These are phyloP conservation scores for Trifolium repens DNA, from an alignment of 306 rosid genomes.

Conservation along the genomic window DNA sequence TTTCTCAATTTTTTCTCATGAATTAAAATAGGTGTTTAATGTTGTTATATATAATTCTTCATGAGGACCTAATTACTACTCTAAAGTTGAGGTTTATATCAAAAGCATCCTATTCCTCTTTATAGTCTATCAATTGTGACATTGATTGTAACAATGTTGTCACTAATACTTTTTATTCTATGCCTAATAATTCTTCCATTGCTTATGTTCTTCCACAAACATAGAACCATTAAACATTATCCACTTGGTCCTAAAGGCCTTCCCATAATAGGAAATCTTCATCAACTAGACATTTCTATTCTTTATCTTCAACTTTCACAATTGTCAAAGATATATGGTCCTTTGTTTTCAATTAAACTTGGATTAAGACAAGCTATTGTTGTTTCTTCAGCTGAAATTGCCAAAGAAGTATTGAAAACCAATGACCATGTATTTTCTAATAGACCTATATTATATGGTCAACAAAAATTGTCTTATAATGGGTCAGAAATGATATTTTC, in stretches of 20 bases:
- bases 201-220: not conserved
- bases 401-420: constrained; percentile 25
- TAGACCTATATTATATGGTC: constrained; percentile 18
- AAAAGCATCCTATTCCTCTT: too few relatives aligned
- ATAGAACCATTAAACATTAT: not conserved
- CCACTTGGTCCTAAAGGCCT: constrained; percentile 51
- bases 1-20: too few relatives aligned
- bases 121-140: too few relatives aligned
- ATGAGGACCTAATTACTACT: too few relatives aligned
- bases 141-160: not conserved
- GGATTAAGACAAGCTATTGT: constrained; percentile 35
- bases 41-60: too few relatives aligned
- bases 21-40: too few relatives aligned
- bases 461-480: constrained; percentile 40
- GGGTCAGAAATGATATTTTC: constrained; percentile 41
- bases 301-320: constrained; percentile 42
- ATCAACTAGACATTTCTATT: constrained; percentile 32
- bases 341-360: constrained; percentile 48
- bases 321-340: constrained; percentile 36
- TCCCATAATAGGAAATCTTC: constrained; percentile 51
- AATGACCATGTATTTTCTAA: constrained; percentile 34
- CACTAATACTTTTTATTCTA: not conserved
- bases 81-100: too few relatives aligned
- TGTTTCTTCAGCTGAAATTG: constrained; percentile 22
- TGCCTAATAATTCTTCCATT: not conserved